A percentile compares a stretch with the other conserved stretches of the same genome.
Conservation (phyloP, 2,329 filamentous ascomycete species). For the Aspergillus phoenicis region DNA sequence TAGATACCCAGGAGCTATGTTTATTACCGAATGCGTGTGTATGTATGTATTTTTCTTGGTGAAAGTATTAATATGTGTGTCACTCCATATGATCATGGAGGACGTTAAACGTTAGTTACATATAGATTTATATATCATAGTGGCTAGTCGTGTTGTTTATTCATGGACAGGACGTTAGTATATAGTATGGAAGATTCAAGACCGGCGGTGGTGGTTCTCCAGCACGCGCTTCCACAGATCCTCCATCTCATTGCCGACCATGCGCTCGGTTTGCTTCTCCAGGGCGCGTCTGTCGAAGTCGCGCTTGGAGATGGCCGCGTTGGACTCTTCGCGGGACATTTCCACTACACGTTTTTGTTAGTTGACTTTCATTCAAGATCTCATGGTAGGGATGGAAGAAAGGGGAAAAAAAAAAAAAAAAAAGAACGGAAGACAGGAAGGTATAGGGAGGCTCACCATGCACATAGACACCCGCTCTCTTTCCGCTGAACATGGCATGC, state of each 20-base stretch:
- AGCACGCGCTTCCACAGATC: conserved; percentile 25
- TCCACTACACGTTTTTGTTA: conserved; percentile 28
- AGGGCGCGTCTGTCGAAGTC: conserved; percentile 26
- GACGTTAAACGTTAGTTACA: too few species aligned
- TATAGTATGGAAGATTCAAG: not conserved
- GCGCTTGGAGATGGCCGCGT: conserved; percentile 34
- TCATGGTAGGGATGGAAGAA: not conserved
- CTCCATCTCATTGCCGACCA: conserved; percentile 38
- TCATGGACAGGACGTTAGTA: not conserved
- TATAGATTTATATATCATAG: too few species aligned
- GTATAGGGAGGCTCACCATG: conserved; percentile 52
- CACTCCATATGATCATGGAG: too few species aligned
- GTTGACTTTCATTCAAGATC: not conserved
- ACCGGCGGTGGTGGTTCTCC: not conserved
- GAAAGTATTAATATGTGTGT: too few species aligned
- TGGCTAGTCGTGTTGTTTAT: too few species aligned
- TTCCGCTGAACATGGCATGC: conserved; percentile 63
- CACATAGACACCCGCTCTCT: conserved; percentile 59
- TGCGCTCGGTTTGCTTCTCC: conserved; percentile 30
- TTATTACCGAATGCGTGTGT: too few species aligned
- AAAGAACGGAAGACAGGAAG: too few species aligned
- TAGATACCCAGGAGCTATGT: too few species aligned
- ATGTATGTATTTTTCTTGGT: too few species aligned
- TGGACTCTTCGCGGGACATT: conserved; percentile 36
- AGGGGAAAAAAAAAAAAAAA: not conserved